Evolutionary conservation across 2,329 filamentous ascomycete species (phyloP), one percentile per base, ranked within the genome.

Genomic region (Fusarium xyrophilum): DNA sequence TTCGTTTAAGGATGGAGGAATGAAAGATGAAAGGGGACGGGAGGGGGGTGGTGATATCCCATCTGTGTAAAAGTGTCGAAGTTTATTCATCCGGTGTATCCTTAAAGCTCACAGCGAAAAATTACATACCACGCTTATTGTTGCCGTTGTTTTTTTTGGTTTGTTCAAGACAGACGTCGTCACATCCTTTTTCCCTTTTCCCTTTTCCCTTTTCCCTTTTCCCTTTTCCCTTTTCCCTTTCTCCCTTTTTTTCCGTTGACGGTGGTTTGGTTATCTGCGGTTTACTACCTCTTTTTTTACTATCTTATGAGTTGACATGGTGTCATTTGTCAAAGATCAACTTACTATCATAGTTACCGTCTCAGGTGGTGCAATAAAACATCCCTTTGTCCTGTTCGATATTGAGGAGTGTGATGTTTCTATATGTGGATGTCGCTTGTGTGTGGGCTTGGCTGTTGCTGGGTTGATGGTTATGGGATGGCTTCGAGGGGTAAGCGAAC

Each of bases 21-120:
- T 55, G 67, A 48, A 57, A 51, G 44, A 63, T 39, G 43, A 46
- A 43, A 9, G 44, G 28, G 7, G 28, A 23, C 40, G 47, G 63
- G 52, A 9, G 13, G 21, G 14, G 32, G 36, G 36, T 6, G 56
- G 54, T 43, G 36, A 62, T 44, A 46, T 40, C 56, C 48, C 52
- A 61, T 69, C 51, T 67, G 67, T 70, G 67, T 70, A 69, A 70
- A 70, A 69, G 67, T 69, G 59, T 68, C 57, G 58, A 48, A 64
- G 46, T 48, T 69, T 69, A 59, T 58, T 64, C 65, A 61, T 63
- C 62, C 56, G 71, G 70, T 75, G 70, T 74, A 74, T 64, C 66
- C 64, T 71, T 66, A 70, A 68, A 68, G 68, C 53, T 74, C 51
- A 56, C 65, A 66, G 70, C 68, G 65, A 74, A 75, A 71, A 75